Evolutionary conservation across 2,329 filamentous ascomycete species (phyloP).

Genomic region (Nectriaceae sp.): DNA sequence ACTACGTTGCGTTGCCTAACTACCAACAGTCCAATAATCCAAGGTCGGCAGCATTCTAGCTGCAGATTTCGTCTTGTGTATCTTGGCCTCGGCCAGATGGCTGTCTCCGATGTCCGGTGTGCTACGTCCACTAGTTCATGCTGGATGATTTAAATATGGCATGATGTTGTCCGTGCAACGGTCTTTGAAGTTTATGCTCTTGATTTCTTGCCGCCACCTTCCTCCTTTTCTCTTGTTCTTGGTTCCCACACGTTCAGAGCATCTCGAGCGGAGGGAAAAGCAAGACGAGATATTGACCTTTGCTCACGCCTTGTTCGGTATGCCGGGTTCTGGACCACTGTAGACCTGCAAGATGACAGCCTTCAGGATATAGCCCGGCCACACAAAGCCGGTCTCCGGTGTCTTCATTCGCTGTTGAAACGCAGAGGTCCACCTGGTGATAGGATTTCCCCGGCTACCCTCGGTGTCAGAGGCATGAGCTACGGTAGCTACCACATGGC

Average conservation of each 20-base stretch:
- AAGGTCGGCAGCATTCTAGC: neutral
- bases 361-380: slow-evolving; percentile 21
- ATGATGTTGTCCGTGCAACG: slow-evolving; percentile 8
- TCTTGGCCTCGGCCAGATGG: slow-evolving; percentile 12
- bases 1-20: no score
- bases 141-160: slow-evolving; percentile 8
- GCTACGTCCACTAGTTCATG: neutral
- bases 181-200: neutral
- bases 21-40: slow-evolving; percentile 7
- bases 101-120: slow-evolving; percentile 5
- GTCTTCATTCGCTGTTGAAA: slow-evolving; percentile 10
- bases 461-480: slow-evolving; percentile 10
- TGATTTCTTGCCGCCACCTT: slow-evolving; percentile 2
- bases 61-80: slow-evolving; percentile 6
- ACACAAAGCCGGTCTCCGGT: slow-evolving; percentile 18
- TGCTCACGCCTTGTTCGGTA: slow-evolving; percentile 7
- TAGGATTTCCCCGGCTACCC: slow-evolving; percentile 18
- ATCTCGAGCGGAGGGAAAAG: neutral
- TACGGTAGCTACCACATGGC: slow-evolving; percentile 7
- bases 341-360: slow-evolving; percentile 12
- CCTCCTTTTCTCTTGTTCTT: slow-evolving; percentile 4
- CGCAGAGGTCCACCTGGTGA: slow-evolving; percentile 17
- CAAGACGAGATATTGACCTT: slow-evolving; percentile 7
- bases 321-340: slow-evolving; percentile 4
- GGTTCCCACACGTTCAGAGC: neutral